Conservation (phyloP, 1,284 basidiomycete species). For the Kwoniella shivajii region DNA sequence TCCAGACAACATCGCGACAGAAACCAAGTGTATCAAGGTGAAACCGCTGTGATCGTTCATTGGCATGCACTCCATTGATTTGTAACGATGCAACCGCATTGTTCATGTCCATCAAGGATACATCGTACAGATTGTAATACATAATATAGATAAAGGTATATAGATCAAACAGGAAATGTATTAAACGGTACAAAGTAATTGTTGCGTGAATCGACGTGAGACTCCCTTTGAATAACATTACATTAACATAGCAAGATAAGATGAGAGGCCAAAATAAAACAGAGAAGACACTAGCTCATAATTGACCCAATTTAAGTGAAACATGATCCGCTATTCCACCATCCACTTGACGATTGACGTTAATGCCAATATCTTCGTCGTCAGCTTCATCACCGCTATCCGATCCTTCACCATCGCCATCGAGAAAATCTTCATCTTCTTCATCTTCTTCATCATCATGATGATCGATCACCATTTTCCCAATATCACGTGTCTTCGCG, state of each 20-base stretch:
- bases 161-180: too few species aligned
- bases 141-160: too few species aligned
- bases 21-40: neutral
- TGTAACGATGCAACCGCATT: too few species aligned
- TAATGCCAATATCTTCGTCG: constrained; percentile 10
- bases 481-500: neutral
- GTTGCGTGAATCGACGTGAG: too few species aligned
- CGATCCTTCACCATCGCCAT: neutral
- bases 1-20: neutral
- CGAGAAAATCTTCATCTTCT: constrained; percentile 16
- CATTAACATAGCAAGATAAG: too few species aligned
- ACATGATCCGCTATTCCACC: constrained; percentile 17
- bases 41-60: neutral
- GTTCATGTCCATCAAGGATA: too few species aligned
- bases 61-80: too few species aligned
- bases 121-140: too few species aligned
- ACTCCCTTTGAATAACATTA: too few species aligned
- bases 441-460: constrained; percentile 7
- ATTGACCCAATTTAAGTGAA: constrained; percentile 4
- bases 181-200: too few species aligned
- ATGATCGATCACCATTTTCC: neutral
- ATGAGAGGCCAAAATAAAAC: too few species aligned
- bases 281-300: too few species aligned
- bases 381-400: constrained; percentile 16
- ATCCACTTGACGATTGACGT: neutral